Conservation (phyloP, 2,329 filamentous ascomycete genomes). For the Colletotrichum aenigma region DNA sequence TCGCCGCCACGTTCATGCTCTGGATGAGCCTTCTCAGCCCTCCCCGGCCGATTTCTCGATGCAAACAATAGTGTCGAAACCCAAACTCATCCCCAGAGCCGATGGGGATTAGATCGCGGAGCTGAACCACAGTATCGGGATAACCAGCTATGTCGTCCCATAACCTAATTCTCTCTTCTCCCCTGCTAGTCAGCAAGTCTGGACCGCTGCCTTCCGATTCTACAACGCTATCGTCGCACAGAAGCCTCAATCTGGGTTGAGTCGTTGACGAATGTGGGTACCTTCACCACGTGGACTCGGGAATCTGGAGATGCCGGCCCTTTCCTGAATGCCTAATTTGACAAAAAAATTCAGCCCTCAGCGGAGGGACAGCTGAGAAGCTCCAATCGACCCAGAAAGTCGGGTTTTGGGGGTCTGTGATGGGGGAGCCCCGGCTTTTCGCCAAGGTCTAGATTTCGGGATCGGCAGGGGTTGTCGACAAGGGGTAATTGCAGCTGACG, state of each 20-base stretch:
- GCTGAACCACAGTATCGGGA: background rate
- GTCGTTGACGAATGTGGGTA: background rate
- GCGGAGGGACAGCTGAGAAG: background rate
- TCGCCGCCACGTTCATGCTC: background rate
- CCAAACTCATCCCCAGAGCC: background rate
- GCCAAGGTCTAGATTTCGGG: background rate
- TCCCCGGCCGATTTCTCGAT: background rate
- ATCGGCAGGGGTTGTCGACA: background rate
- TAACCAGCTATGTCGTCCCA: background rate
- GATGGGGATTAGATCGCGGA: background rate
- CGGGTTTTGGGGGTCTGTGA: background rate
- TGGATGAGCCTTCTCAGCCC: background rate
- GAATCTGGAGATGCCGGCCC: background rate
- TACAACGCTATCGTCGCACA: background rate
- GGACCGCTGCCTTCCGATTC: background rate
- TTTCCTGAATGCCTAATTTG: background rate
- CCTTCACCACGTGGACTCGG: background rate
- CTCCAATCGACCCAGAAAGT: background rate
- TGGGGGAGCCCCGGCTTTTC: background rate
- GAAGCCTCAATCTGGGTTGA: background rate
- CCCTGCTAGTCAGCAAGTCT: background rate
- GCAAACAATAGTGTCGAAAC: background rate
- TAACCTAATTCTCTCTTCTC: background rate
- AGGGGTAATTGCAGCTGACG: background rate
- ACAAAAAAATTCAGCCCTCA: background rate